A percentile compares a stretch with the other conserved stretches of the same genome.
phyloP scores from a whole-genome alignment of 192 early-diverging fungal species.

The Entomortierella lignicola region DNA sequence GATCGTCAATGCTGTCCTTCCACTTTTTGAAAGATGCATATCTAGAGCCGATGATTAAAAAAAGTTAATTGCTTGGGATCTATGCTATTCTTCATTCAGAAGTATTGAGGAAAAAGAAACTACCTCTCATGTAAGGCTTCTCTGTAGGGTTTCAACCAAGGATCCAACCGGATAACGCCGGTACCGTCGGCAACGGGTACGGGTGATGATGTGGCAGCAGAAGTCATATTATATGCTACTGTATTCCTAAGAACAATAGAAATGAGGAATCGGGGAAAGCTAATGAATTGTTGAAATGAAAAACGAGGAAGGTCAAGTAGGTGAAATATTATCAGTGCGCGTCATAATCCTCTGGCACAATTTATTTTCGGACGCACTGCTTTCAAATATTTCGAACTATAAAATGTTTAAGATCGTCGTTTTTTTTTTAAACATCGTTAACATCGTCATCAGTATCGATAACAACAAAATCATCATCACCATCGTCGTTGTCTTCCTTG shows the following conservation, averaged over 20 bases:
- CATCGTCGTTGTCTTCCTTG: conserved; percentile 15
- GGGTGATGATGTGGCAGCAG: neutral
- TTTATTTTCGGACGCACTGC: too few relatives aligned
- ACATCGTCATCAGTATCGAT: conserved; percentile 40
- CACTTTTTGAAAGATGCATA: conserved; percentile 74
- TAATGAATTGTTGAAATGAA: neutral
- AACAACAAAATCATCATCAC: conserved; percentile 45
- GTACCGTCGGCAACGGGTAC: conserved; percentile 59
- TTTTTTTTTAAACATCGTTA: neutral
- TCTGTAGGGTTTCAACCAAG: conserved; percentile 81
- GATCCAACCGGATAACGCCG: conserved; percentile 78
- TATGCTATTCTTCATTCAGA: too few relatives aligned
- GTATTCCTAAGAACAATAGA: neutral
- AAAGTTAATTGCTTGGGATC: conserved; percentile 4
- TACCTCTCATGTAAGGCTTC: conserved; percentile 71
- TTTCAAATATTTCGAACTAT: too few relatives aligned
- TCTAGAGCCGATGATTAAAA: conserved; percentile 25
- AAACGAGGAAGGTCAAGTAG: neutral
- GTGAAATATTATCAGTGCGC: neutral
- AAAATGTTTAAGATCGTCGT: too few relatives aligned
- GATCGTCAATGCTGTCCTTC: conserved; percentile 75
- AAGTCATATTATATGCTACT: neutral
- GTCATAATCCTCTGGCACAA: neutral
- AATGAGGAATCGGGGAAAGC: neutral
- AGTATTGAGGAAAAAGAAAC: neutral